These are phyloP conservation scores for Proliferodiscus dingleyae DNA, from an alignment of 2,329 filamentous ascomycete species.

Conservation along the genomic window DNA sequence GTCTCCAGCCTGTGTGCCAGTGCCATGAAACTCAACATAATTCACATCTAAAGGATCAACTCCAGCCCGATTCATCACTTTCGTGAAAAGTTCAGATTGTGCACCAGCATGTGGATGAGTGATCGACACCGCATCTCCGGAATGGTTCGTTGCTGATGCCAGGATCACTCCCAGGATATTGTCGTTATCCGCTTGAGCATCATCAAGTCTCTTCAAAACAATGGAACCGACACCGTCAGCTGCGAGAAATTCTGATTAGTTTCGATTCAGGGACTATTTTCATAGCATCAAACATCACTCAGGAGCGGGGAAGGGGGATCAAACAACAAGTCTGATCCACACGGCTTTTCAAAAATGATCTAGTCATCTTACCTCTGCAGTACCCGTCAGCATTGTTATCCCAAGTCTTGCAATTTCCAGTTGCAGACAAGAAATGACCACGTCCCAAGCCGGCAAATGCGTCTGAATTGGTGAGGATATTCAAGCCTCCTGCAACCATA, in stretches of 20 bases:
- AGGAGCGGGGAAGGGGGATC: too few relatives aligned
- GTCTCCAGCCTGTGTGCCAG: conserved; percentile 78
- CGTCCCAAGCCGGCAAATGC: not conserved
- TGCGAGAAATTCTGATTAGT: too few relatives aligned
- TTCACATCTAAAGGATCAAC: conserved; percentile 70
- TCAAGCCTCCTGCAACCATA: conserved; percentile 39
- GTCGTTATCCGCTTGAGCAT: conserved; percentile 45
- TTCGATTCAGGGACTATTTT: too few relatives aligned
- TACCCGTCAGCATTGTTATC: conserved; percentile 46
- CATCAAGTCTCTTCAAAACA: conserved; percentile 43
- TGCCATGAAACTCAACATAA: conserved; percentile 85
- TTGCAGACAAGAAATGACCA: conserved; percentile 15
- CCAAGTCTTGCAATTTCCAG: conserved; percentile 42
- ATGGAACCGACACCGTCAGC: conserved; percentile 41
- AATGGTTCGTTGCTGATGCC: conserved; percentile 73
- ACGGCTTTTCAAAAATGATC: too few relatives aligned
- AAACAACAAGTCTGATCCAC: too few relatives aligned
- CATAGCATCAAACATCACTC: too few relatives aligned
- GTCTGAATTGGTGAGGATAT: conserved; percentile 9
- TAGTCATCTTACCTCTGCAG: conserved; percentile 34
- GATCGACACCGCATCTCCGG: conserved; percentile 72
- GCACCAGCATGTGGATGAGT: conserved; percentile 74
- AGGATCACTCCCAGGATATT: conserved; percentile 51
- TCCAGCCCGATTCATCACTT: conserved; percentile 65
- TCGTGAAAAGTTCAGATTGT: conserved; percentile 65